These are phyloP conservation scores for Dryas alaskensis DNA, from an alignment of 306 rosid species.

Conservation along the genomic window DNA sequence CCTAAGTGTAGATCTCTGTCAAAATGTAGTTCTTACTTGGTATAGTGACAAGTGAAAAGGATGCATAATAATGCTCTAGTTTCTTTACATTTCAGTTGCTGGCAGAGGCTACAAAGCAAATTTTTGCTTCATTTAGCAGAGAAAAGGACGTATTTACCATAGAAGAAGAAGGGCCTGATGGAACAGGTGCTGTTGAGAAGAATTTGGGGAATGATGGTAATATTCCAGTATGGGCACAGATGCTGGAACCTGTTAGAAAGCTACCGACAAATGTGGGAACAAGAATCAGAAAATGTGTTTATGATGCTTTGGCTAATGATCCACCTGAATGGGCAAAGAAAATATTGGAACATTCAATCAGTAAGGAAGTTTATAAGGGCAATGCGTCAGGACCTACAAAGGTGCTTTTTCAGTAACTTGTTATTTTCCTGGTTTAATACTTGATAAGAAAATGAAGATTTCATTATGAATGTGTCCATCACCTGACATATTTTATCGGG, in stretches of 20 bases:
- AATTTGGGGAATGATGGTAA: conserved; percentile 45
- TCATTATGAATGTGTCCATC: not conserved
- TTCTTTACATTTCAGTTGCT: conserved; percentile 63
- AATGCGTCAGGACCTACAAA: conserved; percentile 99
- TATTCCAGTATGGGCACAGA: conserved; percentile 85
- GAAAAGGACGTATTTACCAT: conserved; percentile 59
- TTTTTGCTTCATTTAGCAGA: conserved; percentile 66
- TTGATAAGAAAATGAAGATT: not conserved
- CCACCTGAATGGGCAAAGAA: conserved; percentile 97
- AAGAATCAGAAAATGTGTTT: conserved; percentile 90
- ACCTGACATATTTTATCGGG: not conserved
- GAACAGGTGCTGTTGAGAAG: conserved; percentile 48
- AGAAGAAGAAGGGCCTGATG: conserved; percentile 78
- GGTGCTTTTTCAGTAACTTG: conserved; percentile 48
- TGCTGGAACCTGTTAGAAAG: conserved; percentile 90
- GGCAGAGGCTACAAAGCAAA: conserved; percentile 81
- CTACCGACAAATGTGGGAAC: conserved; percentile 99
- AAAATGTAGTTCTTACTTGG: not conserved
- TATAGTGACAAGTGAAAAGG: conserved; percentile 20
- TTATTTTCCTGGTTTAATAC: conserved; percentile 3
- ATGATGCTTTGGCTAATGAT: conserved; percentile 68
- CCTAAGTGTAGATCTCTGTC: not conserved
- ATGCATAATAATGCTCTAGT: conserved; percentile 24
- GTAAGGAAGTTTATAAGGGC: conserved; percentile 97
- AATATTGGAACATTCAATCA: conserved; percentile 79